Evolutionary conservation across 1,284 basidiomycete species (phyloP), one percentile per base, ranked within the genome.

Genomic region (Papiliotrema flavescens): DNA sequence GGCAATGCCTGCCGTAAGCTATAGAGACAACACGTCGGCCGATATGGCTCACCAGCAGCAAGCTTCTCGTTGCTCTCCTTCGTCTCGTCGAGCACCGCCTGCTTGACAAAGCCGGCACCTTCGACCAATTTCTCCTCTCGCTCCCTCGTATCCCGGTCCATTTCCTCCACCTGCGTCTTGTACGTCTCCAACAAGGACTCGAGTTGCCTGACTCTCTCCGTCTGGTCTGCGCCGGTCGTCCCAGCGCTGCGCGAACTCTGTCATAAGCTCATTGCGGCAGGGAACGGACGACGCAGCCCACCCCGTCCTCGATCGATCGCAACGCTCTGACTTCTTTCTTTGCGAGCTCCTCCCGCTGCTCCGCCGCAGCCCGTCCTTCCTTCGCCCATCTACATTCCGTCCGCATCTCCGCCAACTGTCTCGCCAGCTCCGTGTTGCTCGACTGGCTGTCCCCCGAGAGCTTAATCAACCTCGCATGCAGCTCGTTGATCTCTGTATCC

Each of bases 371-470:
- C 23, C 72, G 56, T 0, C 71, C 73, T 47, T 76, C 71, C 22
- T 62, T 67, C 1, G 73, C 73, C 69, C 73, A 74, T 11, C 76
- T 57, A 20, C 66, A 50, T 44, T 76, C 73, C 20, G 73, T 60
- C 56, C 71, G 70, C 5, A 65, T 57, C 9, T 68, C 67, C 23
- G 64, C 60, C 6, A 62, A 50, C 3, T 66, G 57, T 28, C 59
- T 61, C 7, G 59, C 60, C 32, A 74, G 52, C 39, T 62, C 63
- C 22, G 55, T 53, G 8, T 70, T 62, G 6, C 60, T 55, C 5
- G 45, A 40, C 15, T 55, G 39, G 22, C 64, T 65, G 19, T 66
- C 66, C 2, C 59, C 53, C 8, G 67, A 59, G 1, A 75, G 57
- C 8, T 62, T 51, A 0, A 66, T 51, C 1, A 72, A 57, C 17